phyloP scores from a whole-genome alignment of 2,329 filamentous ascomycete genomes.

The Sporothrix sp. region DNA sequence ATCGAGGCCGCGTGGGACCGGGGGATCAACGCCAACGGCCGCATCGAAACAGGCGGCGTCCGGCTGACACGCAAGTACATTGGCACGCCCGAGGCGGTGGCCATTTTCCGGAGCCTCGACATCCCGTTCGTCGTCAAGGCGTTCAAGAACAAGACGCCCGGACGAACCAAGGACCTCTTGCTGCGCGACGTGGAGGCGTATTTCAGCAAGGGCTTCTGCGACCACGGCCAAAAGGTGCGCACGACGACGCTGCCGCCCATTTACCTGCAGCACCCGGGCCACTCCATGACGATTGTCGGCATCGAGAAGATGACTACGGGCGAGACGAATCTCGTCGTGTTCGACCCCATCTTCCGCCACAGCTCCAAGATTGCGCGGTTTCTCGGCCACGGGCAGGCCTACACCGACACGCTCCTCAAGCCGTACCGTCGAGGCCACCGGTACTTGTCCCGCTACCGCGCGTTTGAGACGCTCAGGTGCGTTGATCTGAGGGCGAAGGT shows the following conservation, averaged over 20 bases:
- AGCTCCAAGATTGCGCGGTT: conserved; percentile 52
- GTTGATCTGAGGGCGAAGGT: too few relatives aligned
- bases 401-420: conserved; percentile 49
- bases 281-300: conserved; percentile 85
- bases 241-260: conserved; percentile 69
- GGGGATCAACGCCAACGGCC: conserved; percentile 66
- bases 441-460: conserved; percentile 59
- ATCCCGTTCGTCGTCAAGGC: conserved; percentile 60
- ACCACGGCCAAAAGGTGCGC: conserved; percentile 51
- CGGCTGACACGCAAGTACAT: conserved; percentile 89
- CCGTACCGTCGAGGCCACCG: conserved; percentile 61
- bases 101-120: conserved; percentile 59
- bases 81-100: conserved; percentile 81
- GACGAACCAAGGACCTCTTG: conserved; percentile 46
- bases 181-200: conserved; percentile 62
- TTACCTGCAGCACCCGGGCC: conserved; percentile 81
- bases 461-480: conserved; percentile 73
- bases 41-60: conserved; percentile 77
- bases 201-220: conserved; percentile 49
- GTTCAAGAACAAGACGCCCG: conserved; percentile 39
- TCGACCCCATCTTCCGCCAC: conserved; percentile 76
- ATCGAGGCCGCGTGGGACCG: conserved; percentile 85
- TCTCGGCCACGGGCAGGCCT: conserved; percentile 36
- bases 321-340: conserved; percentile 63
- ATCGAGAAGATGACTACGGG: conserved; percentile 61